A percentile compares a stretch with the other conserved stretches of the same genome.
Evolutionary conservation across 1,284 basidiomycete species (phyloP).

Genomic region (Leccinum holopus): DNA sequence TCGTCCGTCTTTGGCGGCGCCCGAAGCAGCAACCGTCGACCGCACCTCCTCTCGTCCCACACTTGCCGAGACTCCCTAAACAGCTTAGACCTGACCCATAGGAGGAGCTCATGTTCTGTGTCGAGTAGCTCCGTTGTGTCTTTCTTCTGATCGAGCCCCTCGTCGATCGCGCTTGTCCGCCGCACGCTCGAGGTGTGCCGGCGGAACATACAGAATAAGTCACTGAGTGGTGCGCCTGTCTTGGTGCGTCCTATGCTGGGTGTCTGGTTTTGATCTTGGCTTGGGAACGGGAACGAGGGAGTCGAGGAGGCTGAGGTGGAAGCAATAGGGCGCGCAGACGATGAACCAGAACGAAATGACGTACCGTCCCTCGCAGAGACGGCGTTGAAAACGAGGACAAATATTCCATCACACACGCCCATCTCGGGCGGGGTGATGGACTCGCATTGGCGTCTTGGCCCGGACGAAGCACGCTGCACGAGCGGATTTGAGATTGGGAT

Average conservation of each 20-base stretch:
- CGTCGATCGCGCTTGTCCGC: conserved; percentile 53
- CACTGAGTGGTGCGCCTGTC: conserved; percentile 20
- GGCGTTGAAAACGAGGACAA: no score
- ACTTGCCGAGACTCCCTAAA: conserved; percentile 54
- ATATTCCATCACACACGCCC: no score
- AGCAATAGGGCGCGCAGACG: background rate
- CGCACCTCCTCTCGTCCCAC: conserved; percentile 47
- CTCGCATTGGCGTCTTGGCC: no score
- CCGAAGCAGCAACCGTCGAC: conserved; percentile 27
- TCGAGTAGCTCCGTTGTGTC: conserved; percentile 72
- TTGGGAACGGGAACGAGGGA: background rate
- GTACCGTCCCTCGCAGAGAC: no score
- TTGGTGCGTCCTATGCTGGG: conserved; percentile 18
- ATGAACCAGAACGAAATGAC: background rate
- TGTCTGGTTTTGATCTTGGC: conserved; percentile 2
- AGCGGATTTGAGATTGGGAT: no score
- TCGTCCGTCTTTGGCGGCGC: background rate
- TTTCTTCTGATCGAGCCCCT: conserved; percentile 70
- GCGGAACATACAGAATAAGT: conserved; percentile 43
- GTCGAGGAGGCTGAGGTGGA: background rate
- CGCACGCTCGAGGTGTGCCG: conserved; percentile 47
- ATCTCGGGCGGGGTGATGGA: no score
- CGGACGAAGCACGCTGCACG: no score
- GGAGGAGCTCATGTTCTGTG: conserved; percentile 70
- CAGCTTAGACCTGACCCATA: conserved; percentile 73